phyloP scores from a whole-genome alignment of 192 early-diverging fungal species.

The Phlyctochytrium planicorne region DNA sequence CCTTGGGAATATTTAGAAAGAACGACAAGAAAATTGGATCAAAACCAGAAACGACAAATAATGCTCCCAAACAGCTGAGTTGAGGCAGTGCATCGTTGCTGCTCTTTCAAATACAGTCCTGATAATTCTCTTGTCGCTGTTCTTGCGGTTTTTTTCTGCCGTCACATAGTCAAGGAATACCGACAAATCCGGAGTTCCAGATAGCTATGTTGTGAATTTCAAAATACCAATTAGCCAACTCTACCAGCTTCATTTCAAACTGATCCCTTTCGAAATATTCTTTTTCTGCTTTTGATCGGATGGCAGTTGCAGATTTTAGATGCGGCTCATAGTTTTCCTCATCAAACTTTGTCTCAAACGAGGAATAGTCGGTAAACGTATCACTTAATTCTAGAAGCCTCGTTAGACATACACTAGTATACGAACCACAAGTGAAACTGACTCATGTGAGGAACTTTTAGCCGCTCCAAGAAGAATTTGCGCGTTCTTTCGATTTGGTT shows the following conservation, averaged over 20 bases:
- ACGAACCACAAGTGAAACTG: constrained; percentile 7
- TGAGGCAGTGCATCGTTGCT: constrained; percentile 57
- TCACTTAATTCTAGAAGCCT: constrained; percentile 44
- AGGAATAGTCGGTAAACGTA: constrained; percentile 63
- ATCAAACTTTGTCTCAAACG: constrained; percentile 59
- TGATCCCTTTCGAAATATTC: constrained; percentile 41
- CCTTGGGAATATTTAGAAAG: constrained; percentile 12
- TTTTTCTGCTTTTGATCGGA: constrained; percentile 41
- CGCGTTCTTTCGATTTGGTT: constrained; percentile 24
- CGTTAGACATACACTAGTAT: constrained; percentile 17
- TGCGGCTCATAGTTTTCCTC: constrained; percentile 53
- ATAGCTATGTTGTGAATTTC: constrained; percentile 2
- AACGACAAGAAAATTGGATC: background rate
- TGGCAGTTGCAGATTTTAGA: constrained; percentile 49
- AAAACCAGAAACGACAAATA: constrained; percentile 61
- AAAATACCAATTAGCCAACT: background rate
- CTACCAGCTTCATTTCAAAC: constrained; percentile 59
- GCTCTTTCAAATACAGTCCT: constrained; percentile 68
- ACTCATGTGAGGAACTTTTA: constrained; percentile 48
- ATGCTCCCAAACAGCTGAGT: constrained; percentile 63
- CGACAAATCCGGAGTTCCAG: constrained; percentile 19
- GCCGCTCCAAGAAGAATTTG: constrained; percentile 38
- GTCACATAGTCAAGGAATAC: constrained; percentile 59
- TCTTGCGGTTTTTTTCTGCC: constrained; percentile 40
- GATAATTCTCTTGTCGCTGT: constrained; percentile 32